Evolutionary conservation across 805 yeast genomes (phyloP), one percentile per base, ranked within the genome.

Genomic region (Saccharomyces eubayanus): DNA sequence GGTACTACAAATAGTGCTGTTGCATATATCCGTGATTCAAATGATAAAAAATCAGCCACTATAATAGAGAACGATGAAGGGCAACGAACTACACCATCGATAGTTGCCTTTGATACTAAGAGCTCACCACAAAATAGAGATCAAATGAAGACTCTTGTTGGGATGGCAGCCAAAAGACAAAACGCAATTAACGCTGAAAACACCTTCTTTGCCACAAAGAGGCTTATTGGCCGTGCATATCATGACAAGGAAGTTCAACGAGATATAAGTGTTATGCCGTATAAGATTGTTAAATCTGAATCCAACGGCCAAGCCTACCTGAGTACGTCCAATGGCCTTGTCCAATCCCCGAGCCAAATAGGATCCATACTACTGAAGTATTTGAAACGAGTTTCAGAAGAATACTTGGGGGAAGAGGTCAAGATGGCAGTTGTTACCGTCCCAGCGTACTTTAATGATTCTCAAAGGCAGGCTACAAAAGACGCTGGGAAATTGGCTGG

Each of bases 1-100:
- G 96, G 96, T 28, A 87, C 96, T 24, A 87, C 96, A 47, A 87
- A 87, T 71, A 85, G 92, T 47, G 95, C 94, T 2, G 92, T 87
- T 31, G 95, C 95, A 9, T 67, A 68, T 51, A 66, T 69, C 21
- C 59, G 66, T 47, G 67, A 68, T 51, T 60, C 70, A 1, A 57
- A 57, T 10, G 74, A 85, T 53, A 83, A 84, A 73, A 80, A 80
- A 61, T 85, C 85, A 48, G 83, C 89, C 28, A 74, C 75, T 56
- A 85, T 87, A 55, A 76, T 87, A 50, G 91, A 86, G 69, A 84
- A 86, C 64, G 86, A 83, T 56, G 88, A 62, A 47, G 94, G 92
- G 36, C 80, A 82, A 48, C 74, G 91, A 64, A 86, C 94, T 5
- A 86, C 91, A 0, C 94, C 92, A 1, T 85, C 92, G 0, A 75